Evolutionary conservation across 1,139 yeast genomes (phyloP).

Genomic region (Yamadazyma sp.): DNA sequence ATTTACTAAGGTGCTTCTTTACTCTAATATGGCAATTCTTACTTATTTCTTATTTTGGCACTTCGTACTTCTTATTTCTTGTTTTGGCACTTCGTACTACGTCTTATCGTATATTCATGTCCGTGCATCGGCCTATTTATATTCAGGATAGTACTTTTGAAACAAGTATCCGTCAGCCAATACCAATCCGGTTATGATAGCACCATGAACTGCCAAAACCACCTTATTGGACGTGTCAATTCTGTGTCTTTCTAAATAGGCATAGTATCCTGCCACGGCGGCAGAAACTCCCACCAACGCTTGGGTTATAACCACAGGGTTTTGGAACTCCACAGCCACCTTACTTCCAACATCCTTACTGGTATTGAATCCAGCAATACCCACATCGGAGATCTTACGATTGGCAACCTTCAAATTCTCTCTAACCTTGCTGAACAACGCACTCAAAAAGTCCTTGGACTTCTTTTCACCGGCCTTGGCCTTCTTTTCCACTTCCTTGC

Average conservation of each 20-base stretch:
- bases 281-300: conserved; percentile 52
- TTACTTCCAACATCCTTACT: conserved; percentile 5
- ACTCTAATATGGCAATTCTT: no score
- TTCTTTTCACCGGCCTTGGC: conserved; percentile 18
- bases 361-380: conserved; percentile 9
- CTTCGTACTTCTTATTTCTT: no score
- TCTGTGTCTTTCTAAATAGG: conserved; percentile 55
- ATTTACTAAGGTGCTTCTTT: no score
- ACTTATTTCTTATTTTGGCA: no score
- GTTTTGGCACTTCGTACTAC: no score
- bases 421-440: conserved; percentile 1
- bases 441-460: conserved; percentile 16
- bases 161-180: conserved; percentile 56
- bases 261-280: conserved; percentile 48
- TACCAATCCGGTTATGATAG: conserved; percentile 54
- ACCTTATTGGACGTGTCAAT: conserved; percentile 45
- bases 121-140: no score
- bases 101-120: no score
- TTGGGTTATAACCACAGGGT: conserved; percentile 63
- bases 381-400: conserved; percentile 11
- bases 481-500: conserved; percentile 16
- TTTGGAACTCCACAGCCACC: conserved; percentile 34
- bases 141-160: conserved; percentile 42
- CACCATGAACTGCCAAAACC: conserved; percentile 53
- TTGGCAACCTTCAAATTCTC: conserved; percentile 5